A percentile compares a stretch with the other conserved stretches of the same genome.
phyloP scores from a whole-genome alignment of 2,329 filamentous ascomycete genomes.

The Ustulina deusta region DNA sequence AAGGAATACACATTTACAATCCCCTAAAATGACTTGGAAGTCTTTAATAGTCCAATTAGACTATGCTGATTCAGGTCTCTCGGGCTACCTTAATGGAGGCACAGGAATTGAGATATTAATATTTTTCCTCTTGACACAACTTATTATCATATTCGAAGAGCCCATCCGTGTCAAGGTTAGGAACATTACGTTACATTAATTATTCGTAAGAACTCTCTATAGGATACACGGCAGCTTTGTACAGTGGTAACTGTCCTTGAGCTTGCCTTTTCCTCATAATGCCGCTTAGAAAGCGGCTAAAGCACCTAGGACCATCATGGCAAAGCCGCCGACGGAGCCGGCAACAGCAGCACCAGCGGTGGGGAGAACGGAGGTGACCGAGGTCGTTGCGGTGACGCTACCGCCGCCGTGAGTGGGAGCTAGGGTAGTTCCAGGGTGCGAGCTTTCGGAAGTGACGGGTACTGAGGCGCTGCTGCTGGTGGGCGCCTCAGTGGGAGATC shows the following conservation, averaged over 20 bases:
- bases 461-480: slow-evolving; percentile 6
- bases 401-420: slow-evolving; percentile 15
- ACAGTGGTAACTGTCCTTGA: not conserved
- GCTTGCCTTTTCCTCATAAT: not conserved
- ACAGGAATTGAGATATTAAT: not conserved
- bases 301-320: slow-evolving; percentile 40
- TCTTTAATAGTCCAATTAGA: too few relatives aligned
- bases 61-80: not conserved
- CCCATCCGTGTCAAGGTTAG: not conserved
- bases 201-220: not conserved
- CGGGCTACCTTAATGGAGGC: not conserved
- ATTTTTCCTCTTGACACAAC: not conserved
- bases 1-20: not conserved
- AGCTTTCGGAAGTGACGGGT: slow-evolving; percentile 15
- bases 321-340: slow-evolving; percentile 36
- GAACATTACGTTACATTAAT: slow-evolving; percentile 27
- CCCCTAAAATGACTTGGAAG: not conserved
- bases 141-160: not conserved
- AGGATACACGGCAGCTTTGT: slow-evolving; percentile 1
- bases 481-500: not conserved
- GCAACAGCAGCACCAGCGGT: slow-evolving; percentile 37
- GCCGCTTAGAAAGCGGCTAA: slow-evolving; percentile 31
- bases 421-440: slow-evolving; percentile 6
- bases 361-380: slow-evolving; percentile 21
- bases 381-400: slow-evolving; percentile 28